Percentiles rank a stretch among this genome's conserved stretches.
Evolutionary conservation across 139 green algal species (phyloP).

Genomic region (Chlamydomonas sp.): DNA sequence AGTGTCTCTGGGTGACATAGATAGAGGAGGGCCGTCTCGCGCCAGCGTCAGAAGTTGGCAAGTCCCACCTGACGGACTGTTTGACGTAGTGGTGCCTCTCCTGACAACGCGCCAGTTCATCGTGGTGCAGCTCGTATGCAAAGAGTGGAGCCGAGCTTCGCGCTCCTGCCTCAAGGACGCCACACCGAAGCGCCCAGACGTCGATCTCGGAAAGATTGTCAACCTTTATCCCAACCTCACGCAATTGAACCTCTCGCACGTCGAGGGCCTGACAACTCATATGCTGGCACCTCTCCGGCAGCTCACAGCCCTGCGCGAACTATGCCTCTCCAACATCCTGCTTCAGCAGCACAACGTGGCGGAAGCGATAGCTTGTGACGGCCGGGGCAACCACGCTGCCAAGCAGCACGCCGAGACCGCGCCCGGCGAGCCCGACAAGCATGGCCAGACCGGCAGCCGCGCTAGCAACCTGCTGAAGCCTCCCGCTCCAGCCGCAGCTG

Average conservation of each 20-base stretch:
- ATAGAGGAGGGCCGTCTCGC: background rate
- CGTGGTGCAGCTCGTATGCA: conserved; percentile 37
- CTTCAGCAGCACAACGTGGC: background rate
- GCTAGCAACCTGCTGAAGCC: no score
- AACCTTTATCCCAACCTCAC: conserved; percentile 32
- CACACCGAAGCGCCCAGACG: conserved; percentile 16
- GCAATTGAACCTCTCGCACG: conserved; percentile 30
- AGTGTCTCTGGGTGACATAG: no score
- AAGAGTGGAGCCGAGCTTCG: conserved; percentile 22
- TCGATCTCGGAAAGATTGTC: conserved; percentile 17
- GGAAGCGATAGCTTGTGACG: no score
- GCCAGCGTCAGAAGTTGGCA: conserved; percentile 14
- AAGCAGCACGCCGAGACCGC: no score
- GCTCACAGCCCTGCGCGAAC: conserved; percentile 30
- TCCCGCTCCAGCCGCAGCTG: no score
- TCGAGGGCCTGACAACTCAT: conserved; percentile 22
- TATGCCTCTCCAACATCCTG: conserved; percentile 31
- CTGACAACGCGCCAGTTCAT: conserved; percentile 26
- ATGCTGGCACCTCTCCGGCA: conserved; percentile 17
- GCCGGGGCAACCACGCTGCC: no score
- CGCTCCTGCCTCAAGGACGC: conserved; percentile 33
- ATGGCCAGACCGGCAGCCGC: no score
- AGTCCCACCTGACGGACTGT: conserved; percentile 30
- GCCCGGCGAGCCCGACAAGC: no score
- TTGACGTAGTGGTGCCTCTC: conserved; percentile 23